Evolutionary conservation across 352 stramenopile genomes (phyloP).

Genomic region (Phytophthora constricta): DNA sequence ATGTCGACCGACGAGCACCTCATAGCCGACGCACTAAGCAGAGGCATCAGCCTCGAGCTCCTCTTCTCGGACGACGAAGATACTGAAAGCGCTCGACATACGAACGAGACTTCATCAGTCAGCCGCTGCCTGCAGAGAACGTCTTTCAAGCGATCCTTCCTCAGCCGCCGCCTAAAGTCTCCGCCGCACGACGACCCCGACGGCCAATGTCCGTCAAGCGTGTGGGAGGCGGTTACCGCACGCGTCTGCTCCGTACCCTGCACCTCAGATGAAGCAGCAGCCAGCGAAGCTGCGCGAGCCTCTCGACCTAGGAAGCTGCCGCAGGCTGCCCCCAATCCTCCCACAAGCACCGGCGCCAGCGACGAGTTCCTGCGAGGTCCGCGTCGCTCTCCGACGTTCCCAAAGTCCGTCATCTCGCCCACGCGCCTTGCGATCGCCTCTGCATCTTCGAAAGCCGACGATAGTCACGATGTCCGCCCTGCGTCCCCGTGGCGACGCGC

Average conservation of each 20-base stretch:
- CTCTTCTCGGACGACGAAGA: conserved; percentile 61
- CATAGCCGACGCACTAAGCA: conserved; percentile 22
- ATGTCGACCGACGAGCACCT: conserved; percentile 21
- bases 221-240: conserved; percentile 67
- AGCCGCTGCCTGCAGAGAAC: conserved; percentile 4
- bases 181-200: conserved; percentile 7
- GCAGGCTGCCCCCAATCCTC: conserved; percentile 5
- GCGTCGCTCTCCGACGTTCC: conserved; percentile 16
- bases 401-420: conserved; percentile 7
- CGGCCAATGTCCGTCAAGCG: conserved; percentile 48
- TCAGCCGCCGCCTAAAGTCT: conserved; percentile 22
- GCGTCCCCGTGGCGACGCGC: conserved; percentile 11
- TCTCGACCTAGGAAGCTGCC: neutral
- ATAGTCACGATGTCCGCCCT: conserved; percentile 9
- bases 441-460: neutral
- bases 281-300: neutral
- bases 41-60: conserved; percentile 62
- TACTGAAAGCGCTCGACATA: conserved; percentile 12
- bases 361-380: conserved; percentile 12
- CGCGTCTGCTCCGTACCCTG: conserved; percentile 26
- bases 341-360: neutral
- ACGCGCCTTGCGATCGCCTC: neutral
- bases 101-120: conserved; percentile 20
- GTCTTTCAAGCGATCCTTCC: conserved; percentile 9
- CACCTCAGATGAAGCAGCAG: conserved; percentile 1